Percentiles rank a stretch among this genome's conserved stretches.
Evolutionary conservation across 2,329 filamentous ascomycete genomes (phyloP).

Genomic region (Sarocladium strictum): DNA sequence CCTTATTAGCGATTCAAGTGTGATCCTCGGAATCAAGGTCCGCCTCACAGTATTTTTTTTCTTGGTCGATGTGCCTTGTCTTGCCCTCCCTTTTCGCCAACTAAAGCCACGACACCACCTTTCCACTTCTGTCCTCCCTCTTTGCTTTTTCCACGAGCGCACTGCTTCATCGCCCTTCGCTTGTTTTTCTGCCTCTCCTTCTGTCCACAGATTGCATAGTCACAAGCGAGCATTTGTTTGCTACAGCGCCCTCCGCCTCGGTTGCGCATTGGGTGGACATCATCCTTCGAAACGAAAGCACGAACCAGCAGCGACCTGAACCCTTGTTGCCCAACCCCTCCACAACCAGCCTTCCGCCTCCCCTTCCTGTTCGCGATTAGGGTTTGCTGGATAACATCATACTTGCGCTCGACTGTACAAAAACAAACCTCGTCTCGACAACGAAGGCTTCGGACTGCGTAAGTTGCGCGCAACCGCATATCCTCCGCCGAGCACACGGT

Average conservation of each 20-base stretch:
- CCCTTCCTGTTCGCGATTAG: background rate
- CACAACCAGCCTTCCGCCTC: background rate
- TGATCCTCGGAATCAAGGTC: background rate
- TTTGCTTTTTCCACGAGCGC: background rate
- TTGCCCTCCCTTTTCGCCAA: background rate
- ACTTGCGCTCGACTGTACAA: no score
- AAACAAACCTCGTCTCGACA: no score
- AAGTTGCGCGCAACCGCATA: background rate
- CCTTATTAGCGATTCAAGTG: background rate
- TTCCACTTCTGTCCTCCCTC: background rate
- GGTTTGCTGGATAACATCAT: background rate
- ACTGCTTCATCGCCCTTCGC: background rate
- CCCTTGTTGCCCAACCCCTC: background rate
- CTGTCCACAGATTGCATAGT: background rate
- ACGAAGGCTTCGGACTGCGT: no score
- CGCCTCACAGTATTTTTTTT: background rate
- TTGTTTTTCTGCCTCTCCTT: background rate
- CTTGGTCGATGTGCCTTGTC: background rate
- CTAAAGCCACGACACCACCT: background rate
- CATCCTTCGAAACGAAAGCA: constrained; percentile 2
- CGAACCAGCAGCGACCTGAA: background rate
- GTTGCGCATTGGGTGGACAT: background rate
- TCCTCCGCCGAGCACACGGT: background rate
- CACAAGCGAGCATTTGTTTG: background rate
- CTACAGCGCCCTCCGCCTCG: background rate